Conservation (phyloP, 768 basidiomycete genomes). For the Calocera cornea region DNA sequence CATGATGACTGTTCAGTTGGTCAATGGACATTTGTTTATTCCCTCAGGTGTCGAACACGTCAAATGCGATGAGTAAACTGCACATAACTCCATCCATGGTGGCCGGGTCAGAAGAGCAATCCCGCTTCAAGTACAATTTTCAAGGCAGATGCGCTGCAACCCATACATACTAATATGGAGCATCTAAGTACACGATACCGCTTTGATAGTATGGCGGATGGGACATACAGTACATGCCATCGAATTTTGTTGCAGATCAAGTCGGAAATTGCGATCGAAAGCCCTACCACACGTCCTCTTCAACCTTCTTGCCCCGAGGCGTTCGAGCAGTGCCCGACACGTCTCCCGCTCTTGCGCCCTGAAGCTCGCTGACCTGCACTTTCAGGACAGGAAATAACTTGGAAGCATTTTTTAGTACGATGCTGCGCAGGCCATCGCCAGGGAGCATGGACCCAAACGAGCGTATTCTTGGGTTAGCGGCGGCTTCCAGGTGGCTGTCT, state of each 20-base stretch:
- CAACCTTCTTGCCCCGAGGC: background rate
- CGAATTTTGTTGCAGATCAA: background rate
- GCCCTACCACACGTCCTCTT: background rate
- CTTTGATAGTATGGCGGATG: background rate
- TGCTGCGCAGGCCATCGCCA: background rate
- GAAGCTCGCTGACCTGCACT: too few relatives aligned
- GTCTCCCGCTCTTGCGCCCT: too few relatives aligned
- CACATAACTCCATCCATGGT: too few relatives aligned
- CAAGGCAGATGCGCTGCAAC: too few relatives aligned
- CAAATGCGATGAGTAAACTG: too few relatives aligned
- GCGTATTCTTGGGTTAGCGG: background rate
- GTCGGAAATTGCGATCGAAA: background rate
- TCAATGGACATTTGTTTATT: too few relatives aligned
- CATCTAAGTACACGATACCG: too few relatives aligned
- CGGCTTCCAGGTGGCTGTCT: background rate
- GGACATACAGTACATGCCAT: background rate
- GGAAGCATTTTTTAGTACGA: background rate
- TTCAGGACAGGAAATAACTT: background rate
- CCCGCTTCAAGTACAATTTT: too few relatives aligned
- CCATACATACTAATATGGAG: too few relatives aligned
- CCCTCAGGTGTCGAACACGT: too few relatives aligned
- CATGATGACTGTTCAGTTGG: too few relatives aligned
- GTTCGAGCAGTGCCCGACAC: background rate
- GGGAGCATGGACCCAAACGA: background rate
- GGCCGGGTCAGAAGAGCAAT: too few relatives aligned